Evolutionary conservation across 805 yeast species (phyloP).

Genomic region (Lachancea lanzarotensis): DNA sequence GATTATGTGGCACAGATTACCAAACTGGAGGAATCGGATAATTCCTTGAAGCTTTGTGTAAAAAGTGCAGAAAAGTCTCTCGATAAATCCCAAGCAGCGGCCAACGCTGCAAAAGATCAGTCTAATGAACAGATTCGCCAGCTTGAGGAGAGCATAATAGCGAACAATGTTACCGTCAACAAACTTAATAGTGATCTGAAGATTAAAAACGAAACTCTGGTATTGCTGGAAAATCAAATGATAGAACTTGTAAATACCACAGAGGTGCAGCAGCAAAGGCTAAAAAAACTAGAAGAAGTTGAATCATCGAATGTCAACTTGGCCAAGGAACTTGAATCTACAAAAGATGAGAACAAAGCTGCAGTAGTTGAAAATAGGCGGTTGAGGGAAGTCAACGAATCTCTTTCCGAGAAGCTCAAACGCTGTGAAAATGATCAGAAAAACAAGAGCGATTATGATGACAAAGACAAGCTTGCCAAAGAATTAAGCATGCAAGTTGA

Average conservation of each 20-base stretch:
- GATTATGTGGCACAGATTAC: neutral
- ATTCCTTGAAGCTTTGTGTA: neutral
- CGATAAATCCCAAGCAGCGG: neutral
- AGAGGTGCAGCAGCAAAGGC: neutral
- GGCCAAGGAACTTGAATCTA: neutral
- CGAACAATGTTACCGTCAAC: neutral
- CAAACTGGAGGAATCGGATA: neutral
- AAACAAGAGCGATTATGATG: slow-evolving; percentile 4
- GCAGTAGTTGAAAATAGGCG: neutral
- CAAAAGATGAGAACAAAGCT: neutral
- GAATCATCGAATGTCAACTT: neutral
- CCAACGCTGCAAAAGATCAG: neutral
- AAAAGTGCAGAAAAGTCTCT: neutral
- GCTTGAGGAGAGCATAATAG: neutral
- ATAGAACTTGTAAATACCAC: neutral
- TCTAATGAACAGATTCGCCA: neutral
- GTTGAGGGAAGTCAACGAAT: neutral
- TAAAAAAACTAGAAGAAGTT: neutral
- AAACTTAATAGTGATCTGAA: neutral
- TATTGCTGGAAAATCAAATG: neutral
- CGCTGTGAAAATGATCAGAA: slow-evolving; percentile 5
- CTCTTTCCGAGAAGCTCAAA: neutral
- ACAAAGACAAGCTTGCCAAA: slow-evolving; percentile 2
- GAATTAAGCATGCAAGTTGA: neutral
- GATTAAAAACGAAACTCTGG: neutral